These are phyloP conservation scores for Zarea fungicola DNA, from an alignment of 2,329 filamentous ascomycete genomes.

Conservation along the genomic window DNA sequence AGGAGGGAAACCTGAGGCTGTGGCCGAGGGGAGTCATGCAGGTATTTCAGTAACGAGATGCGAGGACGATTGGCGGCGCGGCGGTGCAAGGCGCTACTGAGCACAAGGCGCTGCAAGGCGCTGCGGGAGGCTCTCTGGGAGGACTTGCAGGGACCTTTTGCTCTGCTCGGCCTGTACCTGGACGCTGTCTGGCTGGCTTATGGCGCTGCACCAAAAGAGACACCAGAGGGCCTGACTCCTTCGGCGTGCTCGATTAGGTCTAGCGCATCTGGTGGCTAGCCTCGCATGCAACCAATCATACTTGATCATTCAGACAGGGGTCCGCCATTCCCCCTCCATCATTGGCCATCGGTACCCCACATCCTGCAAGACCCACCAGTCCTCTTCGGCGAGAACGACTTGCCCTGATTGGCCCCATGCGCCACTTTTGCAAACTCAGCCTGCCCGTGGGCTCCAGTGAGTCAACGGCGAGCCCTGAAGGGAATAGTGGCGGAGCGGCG, in stretches of 20 bases:
- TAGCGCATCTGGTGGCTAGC: slow-evolving; percentile 23
- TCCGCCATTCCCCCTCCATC: not conserved
- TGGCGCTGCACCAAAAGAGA: not conserved
- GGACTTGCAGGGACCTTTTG: no score
- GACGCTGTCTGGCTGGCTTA: no score
- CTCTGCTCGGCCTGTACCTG: no score
- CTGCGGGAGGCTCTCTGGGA: not conserved
- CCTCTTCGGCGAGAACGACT: slow-evolving; percentile 15
- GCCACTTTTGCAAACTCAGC: not conserved
- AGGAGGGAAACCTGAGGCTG: slow-evolving; percentile 25
- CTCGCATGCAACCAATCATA: slow-evolving; percentile 25
- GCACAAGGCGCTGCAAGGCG: no score
- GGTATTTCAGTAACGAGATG: slow-evolving; percentile 20
- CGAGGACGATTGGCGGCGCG: slow-evolving; percentile 16
- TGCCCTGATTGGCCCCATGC: not conserved
- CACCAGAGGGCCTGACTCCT: slow-evolving; percentile 29
- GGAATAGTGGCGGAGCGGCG: not conserved
- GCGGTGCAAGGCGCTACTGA: no score
- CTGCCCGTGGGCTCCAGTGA: slow-evolving; percentile 1
- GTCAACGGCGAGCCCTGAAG: slow-evolving; percentile 11
- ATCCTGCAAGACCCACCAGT: not conserved
- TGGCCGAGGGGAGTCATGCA: slow-evolving; percentile 20
- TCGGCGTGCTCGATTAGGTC: slow-evolving; percentile 39
- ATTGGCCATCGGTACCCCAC: slow-evolving; percentile 7
- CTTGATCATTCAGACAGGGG: not conserved